A percentile compares a stretch with the other conserved stretches of the same genome.
These are phyloP conservation scores for Plasmodium adleri DNA, from an alignment of 169 alveolate species.

Conservation along the genomic window DNA sequence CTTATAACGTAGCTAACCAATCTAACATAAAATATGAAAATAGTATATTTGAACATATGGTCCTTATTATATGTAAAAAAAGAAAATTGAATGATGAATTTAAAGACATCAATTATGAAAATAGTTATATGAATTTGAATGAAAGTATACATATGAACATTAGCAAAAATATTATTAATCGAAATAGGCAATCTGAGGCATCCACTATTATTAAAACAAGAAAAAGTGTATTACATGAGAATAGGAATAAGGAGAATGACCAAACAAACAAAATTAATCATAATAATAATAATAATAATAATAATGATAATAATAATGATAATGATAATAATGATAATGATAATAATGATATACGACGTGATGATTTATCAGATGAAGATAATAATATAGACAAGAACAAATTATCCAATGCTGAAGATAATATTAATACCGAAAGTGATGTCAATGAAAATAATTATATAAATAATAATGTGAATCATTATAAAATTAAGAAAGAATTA, in stretches of 20 bases:
- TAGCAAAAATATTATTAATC: slow-evolving; percentile 51
- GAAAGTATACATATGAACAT: slow-evolving; percentile 72
- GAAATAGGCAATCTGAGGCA: background rate
- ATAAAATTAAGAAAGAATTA: background rate
- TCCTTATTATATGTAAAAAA: slow-evolving; percentile 48
- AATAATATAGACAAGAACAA: background rate
- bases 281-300: background rate
- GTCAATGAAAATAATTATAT: background rate
- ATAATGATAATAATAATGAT: background rate
- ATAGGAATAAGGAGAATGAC: background rate
- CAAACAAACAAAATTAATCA: background rate
- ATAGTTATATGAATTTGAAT: slow-evolving; percentile 56
- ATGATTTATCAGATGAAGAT: background rate
- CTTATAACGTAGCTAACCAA: slow-evolving; percentile 45
- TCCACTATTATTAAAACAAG: slow-evolving; percentile 43
- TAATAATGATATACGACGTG: background rate
- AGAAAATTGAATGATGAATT: slow-evolving; percentile 68
- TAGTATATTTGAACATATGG: slow-evolving; percentile 72
- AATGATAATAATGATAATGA: background rate
- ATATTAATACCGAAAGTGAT: background rate
- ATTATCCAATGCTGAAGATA: background rate
- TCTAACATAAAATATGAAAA: slow-evolving; percentile 37
- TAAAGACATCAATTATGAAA: slow-evolving; percentile 64
- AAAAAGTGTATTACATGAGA: slow-evolving; percentile 16
- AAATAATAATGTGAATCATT: background rate